Percentiles rank a stretch among this genome's conserved stretches.
Conservation (phyloP, 768 basidiomycete genomes). For the Russula sp. region DNA sequence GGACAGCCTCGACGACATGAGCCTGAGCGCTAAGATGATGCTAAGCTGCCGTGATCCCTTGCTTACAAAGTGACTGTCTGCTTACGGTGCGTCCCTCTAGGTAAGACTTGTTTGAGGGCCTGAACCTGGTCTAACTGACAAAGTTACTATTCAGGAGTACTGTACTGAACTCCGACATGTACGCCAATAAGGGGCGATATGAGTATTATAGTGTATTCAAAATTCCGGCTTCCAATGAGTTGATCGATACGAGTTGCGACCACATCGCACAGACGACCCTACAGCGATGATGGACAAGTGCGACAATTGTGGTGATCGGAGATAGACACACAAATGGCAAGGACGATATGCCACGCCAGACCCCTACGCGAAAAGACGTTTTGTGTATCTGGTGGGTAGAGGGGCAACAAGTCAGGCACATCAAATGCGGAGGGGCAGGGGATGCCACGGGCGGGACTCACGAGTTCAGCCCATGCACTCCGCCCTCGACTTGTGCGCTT, state of each 20-base stretch:
- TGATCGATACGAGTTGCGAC: neutral
- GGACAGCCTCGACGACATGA: no score
- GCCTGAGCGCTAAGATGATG: no score
- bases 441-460: slow-evolving; percentile 40
- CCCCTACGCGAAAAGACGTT: slow-evolving; percentile 43
- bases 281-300: neutral
- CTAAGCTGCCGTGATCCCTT: no score
- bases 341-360: neutral
- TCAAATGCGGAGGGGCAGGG: neutral
- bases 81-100: no score
- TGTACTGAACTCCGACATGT: neutral
- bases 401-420: neutral
- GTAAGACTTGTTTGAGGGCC: no score
- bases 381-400: slow-evolving; percentile 43
- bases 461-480: slow-evolving; percentile 93
- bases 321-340: neutral
- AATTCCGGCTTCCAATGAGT: no score
- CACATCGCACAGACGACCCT: neutral
- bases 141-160: neutral
- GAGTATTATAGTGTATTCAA: no score
- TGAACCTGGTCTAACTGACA: no score
- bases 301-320: neutral
- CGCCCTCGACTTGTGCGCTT: slow-evolving; percentile 92
- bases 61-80: no score
- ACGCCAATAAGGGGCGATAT: no score